phyloP scores from a whole-genome alignment of 805 yeast genomes.

The Cyberlindnera petersonii region DNA sequence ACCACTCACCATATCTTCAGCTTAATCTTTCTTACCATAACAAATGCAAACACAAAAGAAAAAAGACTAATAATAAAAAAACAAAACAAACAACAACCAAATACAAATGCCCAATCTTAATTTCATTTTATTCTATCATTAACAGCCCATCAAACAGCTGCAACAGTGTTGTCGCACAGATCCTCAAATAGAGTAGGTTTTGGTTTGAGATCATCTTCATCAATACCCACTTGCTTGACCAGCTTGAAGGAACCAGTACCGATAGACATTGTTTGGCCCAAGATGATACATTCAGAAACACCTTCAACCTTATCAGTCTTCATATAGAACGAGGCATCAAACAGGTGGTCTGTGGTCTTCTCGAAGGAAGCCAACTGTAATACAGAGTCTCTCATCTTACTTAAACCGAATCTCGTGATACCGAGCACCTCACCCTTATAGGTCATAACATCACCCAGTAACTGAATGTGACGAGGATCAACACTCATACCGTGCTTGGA shows the following conservation, averaged over 20 bases:
- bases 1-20: no score
- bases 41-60: no score
- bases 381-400: slow-evolving; percentile 98
- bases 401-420: slow-evolving; percentile 94
- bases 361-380: slow-evolving; percentile 95
- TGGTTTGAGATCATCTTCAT: slow-evolving; percentile 39
- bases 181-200: slow-evolving; percentile 47
- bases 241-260: slow-evolving; percentile 97
- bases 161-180: slow-evolving; percentile 24
- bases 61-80: neutral
- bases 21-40: no score
- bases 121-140: neutral
- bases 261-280: slow-evolving; percentile 95
- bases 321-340: slow-evolving; percentile 98
- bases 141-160: neutral
- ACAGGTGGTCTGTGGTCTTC: slow-evolving; percentile 96
- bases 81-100: slow-evolving; percentile 1
- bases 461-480: slow-evolving; percentile 98
- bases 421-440: slow-evolving; percentile 98
- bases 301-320: slow-evolving; percentile 95
- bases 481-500: slow-evolving; percentile 99
- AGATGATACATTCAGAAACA: slow-evolving; percentile 93
- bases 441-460: slow-evolving; percentile 97
- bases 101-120: slow-evolving; percentile 1
- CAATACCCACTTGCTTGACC: slow-evolving; percentile 52